Evolutionary conservation across 1,284 basidiomycete genomes (phyloP).

Genomic region (Somion occarium): DNA sequence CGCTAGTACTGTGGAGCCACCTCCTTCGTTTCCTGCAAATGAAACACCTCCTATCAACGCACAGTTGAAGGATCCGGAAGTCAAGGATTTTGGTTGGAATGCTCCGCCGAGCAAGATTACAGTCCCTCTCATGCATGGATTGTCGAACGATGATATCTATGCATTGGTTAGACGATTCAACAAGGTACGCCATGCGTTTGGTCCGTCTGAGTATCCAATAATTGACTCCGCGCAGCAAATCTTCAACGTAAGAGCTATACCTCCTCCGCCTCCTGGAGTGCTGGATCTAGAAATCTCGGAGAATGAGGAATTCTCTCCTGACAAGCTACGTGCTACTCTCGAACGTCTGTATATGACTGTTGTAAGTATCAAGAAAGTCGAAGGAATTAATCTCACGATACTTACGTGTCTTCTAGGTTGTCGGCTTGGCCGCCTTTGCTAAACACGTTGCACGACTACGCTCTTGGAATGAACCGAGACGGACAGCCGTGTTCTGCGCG

Average conservation of each 20-base stretch:
- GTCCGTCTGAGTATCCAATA: neutral
- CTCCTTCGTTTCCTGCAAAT: neutral
- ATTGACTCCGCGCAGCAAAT: slow-evolving; percentile 24
- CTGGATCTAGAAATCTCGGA: slow-evolving; percentile 40
- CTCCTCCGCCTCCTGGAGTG: slow-evolving; percentile 19
- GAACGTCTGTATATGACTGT: slow-evolving; percentile 46
- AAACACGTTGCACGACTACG: slow-evolving; percentile 45
- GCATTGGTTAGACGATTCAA: slow-evolving; percentile 38
- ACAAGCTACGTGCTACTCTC: slow-evolving; percentile 44
- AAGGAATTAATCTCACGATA: neutral
- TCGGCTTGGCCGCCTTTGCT: slow-evolving; percentile 36
- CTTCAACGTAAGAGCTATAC: slow-evolving; percentile 32
- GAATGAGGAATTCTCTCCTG: slow-evolving; percentile 42
- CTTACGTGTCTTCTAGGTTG: slow-evolving; percentile 23
- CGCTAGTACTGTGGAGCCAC: slow-evolving; percentile 6
- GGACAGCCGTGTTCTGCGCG: slow-evolving; percentile 37
- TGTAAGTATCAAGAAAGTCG: slow-evolving; percentile 15
- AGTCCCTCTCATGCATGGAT: slow-evolving; percentile 23
- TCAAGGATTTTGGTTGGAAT: slow-evolving; percentile 26
- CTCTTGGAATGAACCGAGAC: slow-evolving; percentile 43
- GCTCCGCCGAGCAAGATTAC: slow-evolving; percentile 14
- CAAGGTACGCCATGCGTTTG: slow-evolving; percentile 23
- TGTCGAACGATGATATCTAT: slow-evolving; percentile 37
- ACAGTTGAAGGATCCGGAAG: slow-evolving; percentile 23
- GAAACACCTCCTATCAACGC: neutral